phyloP scores from a whole-genome alignment of 2,329 filamentous ascomycete genomes.

The Pseudocercospora eumusae region DNA sequence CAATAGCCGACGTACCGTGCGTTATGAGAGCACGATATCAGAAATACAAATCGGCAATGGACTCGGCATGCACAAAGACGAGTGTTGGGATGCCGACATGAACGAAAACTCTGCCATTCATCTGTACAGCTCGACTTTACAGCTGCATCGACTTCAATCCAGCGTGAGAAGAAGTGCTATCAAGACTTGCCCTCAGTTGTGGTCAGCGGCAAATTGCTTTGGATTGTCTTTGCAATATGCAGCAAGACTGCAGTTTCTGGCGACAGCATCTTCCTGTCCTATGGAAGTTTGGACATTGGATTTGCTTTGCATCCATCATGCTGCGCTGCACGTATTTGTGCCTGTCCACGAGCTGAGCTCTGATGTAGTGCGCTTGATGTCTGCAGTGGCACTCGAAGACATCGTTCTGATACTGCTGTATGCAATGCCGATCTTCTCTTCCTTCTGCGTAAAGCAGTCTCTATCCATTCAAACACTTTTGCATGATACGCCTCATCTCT shows the following conservation, averaged over 20 bases:
- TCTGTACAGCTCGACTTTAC: not conserved
- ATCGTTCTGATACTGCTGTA: not conserved
- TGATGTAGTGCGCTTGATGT: not conserved
- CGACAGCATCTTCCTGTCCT: not conserved
- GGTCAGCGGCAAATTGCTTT: not conserved
- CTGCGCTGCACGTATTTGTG: not conserved
- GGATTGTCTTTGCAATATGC: not conserved
- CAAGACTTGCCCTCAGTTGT: not conserved
- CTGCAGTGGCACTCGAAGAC: not conserved
- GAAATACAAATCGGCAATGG: not conserved
- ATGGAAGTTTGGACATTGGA: not conserved
- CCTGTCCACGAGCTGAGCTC: not conserved
- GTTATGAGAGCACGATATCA: not conserved
- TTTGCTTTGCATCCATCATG: not conserved
- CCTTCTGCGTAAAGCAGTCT: not conserved
- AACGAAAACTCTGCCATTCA: not conserved
- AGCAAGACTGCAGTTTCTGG: not conserved
- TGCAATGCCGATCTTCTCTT: not conserved
- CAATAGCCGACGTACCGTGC: slow-evolving; percentile 13
- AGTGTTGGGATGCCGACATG: not conserved
- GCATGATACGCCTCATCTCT: slow-evolving; percentile 29
- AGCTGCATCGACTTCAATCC: not conserved
- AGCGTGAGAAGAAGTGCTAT: not conserved
- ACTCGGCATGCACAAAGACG: not conserved
- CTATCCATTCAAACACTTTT: not conserved